Conservation (phyloP, 1,139 yeast genomes). For the Pichia sp. region DNA sequence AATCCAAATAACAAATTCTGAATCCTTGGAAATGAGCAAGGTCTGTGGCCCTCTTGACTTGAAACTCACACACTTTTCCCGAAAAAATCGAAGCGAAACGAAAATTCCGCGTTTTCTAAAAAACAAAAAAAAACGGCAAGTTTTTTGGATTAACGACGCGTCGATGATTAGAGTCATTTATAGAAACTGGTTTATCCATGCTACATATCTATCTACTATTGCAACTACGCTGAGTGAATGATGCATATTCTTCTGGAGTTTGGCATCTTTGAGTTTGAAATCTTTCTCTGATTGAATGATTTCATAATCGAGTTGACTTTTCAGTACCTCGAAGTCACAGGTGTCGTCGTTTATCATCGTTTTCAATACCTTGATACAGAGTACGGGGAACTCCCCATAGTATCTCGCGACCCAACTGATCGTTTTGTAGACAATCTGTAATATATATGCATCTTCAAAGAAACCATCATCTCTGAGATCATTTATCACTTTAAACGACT, state of each 20-base stretch:
- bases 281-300: constrained; percentile 9
- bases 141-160: too few relatives aligned
- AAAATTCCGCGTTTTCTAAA: too few relatives aligned
- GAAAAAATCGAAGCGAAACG: too few relatives aligned
- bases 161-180: too few relatives aligned
- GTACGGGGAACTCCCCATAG: constrained; percentile 26
- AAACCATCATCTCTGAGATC: neutral
- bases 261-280: neutral
- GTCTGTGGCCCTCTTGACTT: too few relatives aligned
- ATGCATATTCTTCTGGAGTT: constrained; percentile 5
- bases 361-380: constrained; percentile 17
- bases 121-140: too few relatives aligned
- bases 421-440: constrained; percentile 20
- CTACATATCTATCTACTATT: constrained; percentile 21
- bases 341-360: constrained; percentile 15
- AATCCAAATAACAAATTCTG: too few relatives aligned
- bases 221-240: constrained; percentile 14
- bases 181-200: constrained; percentile 25
- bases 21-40: too few relatives aligned
- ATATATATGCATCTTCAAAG: constrained; percentile 18
- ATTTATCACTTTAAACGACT: constrained; percentile 15
- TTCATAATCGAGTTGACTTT: constrained; percentile 20
- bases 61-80: too few relatives aligned
- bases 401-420: constrained; percentile 26
- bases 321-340: constrained; percentile 15